Percentiles rank a stretch among this genome's conserved stretches.
phyloP scores from a whole-genome alignment of 139 green algal genomes.

The Marvania coccoides region DNA sequence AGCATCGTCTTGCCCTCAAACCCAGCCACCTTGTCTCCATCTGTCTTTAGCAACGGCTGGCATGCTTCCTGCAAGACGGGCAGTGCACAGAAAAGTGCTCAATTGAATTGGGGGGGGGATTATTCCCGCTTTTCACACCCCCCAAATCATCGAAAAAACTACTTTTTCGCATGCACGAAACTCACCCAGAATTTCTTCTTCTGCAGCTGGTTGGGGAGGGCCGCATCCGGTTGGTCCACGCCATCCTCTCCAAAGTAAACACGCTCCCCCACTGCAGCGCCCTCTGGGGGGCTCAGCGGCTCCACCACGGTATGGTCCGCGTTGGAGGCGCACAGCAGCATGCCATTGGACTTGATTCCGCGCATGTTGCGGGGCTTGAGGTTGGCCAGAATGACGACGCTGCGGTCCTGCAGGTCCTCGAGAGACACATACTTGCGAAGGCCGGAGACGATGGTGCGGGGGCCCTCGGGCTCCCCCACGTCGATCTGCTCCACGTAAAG shows the following conservation, averaged over 20 bases:
- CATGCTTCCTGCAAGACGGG: too few species aligned
- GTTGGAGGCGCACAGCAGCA: constrained; percentile 89
- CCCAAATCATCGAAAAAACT: too few species aligned
- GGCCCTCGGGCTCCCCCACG: constrained; percentile 67
- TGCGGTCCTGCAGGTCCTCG: constrained; percentile 67
- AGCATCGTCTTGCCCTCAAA: constrained; percentile 57
- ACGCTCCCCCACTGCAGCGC: constrained; percentile 63
- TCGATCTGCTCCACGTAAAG: constrained; percentile 96
- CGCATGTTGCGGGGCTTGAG: constrained; percentile 95
- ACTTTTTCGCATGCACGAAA: too few species aligned
- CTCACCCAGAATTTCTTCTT: constrained; percentile 89
- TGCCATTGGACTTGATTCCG: constrained; percentile 75
- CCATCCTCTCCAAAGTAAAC: constrained; percentile 47
- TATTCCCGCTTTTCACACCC: too few species aligned
- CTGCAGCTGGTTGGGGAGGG: constrained; percentile 50
- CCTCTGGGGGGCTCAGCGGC: constrained; percentile 65
- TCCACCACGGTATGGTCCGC: constrained; percentile 68
- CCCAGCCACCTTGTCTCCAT: constrained; percentile 19
- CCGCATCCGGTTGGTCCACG: constrained; percentile 18
- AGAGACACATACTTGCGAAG: constrained; percentile 87
- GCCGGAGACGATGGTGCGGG: constrained; percentile 77
- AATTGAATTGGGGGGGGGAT: too few species aligned
- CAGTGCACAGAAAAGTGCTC: too few species aligned
- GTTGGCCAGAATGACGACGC: constrained; percentile 86
- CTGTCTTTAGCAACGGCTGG: constrained; percentile 54